Percentiles rank a stretch among this genome's conserved stretches.
Evolutionary conservation across 23 red algal species (phyloP).

Genomic region (Gracilaria domingensis): DNA sequence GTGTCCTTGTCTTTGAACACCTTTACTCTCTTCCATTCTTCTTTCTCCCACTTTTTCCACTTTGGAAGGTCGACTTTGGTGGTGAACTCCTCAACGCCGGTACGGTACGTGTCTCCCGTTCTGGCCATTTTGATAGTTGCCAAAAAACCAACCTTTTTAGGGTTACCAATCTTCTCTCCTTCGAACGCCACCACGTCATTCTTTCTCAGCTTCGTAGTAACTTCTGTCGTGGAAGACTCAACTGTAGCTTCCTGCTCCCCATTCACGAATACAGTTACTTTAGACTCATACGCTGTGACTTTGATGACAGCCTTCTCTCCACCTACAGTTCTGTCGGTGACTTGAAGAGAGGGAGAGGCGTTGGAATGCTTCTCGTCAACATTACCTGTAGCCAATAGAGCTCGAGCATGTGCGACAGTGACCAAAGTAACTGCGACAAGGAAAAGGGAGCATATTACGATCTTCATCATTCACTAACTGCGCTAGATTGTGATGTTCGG

Average conservation of each 20-base stretch:
- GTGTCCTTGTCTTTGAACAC: neutral
- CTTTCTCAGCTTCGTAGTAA: neutral
- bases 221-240: neutral
- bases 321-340: neutral
- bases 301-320: neutral
- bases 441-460: neutral
- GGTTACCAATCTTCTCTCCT: neutral
- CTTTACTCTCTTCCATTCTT: neutral
- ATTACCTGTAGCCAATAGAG: neutral
- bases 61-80: neutral
- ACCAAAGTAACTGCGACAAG: neutral
- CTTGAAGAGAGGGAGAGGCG: neutral
- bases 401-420: neutral
- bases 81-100: neutral
- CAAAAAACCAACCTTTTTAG: neutral
- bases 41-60: neutral
- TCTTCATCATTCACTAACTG: neutral
- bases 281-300: neutral
- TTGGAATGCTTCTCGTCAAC: neutral
- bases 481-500: too few species aligned
- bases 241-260: neutral
- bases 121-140: neutral
- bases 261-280: neutral
- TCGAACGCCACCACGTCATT: neutral
- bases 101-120: neutral